Conservation (phyloP, 495 filamentous ascomycete genomes). For the Neurospora africana region DNA sequence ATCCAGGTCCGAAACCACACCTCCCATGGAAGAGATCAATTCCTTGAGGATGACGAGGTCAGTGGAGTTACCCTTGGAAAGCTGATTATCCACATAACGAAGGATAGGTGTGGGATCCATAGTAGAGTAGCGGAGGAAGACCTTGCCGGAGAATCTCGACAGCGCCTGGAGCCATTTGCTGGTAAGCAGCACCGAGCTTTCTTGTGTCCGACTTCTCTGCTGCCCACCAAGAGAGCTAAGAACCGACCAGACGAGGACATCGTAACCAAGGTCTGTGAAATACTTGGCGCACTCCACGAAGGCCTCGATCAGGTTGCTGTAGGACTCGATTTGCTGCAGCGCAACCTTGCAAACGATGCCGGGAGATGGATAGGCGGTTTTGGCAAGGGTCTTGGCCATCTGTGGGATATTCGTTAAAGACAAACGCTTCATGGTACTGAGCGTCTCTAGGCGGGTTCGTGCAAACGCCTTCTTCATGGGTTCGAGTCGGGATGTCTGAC, state of each 20-base stretch:
- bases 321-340: conserved; percentile 77
- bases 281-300: conserved; percentile 90
- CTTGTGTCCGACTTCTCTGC: conserved; percentile 66
- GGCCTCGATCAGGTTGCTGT: conserved; percentile 84
- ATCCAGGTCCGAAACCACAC: conserved; percentile 72
- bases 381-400: conserved; percentile 78
- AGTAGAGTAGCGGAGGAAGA: conserved; percentile 68
- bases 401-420: conserved; percentile 72
- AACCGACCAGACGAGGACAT: conserved; percentile 83
- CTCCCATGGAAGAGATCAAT: conserved; percentile 81
- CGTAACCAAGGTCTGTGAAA: conserved; percentile 84
- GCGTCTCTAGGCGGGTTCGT: conserved; percentile 63
- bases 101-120: conserved; percentile 81
- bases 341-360: conserved; percentile 86
- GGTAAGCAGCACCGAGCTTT: conserved; percentile 68
- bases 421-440: conserved; percentile 71
- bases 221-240: conserved; percentile 67
- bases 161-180: conserved; percentile 82
- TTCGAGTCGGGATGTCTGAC: conserved; percentile 60
- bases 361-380: conserved; percentile 75
- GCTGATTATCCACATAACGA: conserved; percentile 77
- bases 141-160: conserved; percentile 73
- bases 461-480: conserved; percentile 74
- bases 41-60: conserved; percentile 85
- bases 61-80: conserved; percentile 67